Conservation (phyloP, 164 flowering plant species). For the Liriodendron chinense region DNA sequence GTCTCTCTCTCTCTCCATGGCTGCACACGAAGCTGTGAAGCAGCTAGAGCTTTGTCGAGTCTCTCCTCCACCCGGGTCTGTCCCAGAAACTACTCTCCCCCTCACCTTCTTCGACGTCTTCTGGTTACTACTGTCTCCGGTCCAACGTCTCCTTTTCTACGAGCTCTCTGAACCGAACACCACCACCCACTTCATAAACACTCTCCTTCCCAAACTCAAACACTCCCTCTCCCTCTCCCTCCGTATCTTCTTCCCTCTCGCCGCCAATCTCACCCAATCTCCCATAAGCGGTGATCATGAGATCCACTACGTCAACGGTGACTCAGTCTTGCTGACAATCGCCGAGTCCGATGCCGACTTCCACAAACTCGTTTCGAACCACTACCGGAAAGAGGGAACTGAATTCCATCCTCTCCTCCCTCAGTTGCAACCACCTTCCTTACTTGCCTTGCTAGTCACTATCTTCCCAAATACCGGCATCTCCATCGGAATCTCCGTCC, state of each 20-base stretch:
- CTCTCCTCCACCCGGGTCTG: conserved; percentile 17
- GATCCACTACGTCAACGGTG: conserved; percentile 25
- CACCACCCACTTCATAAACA: background rate
- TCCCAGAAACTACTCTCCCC: background rate
- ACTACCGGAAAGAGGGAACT: background rate
- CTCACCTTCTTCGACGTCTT: conserved; percentile 16
- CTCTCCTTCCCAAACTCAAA: conserved; percentile 25
- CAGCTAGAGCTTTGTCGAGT: background rate
- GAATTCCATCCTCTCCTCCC: conserved; percentile 7
- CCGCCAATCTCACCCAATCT: conserved; percentile 28
- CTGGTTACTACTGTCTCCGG: background rate
- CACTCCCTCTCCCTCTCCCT: conserved; percentile 40
- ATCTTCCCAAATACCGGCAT: conserved; percentile 16
- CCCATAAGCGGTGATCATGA: conserved; percentile 17
- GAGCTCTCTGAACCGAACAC: background rate
- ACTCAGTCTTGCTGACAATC: conserved; percentile 22
- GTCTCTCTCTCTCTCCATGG: background rate
- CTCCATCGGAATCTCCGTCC: conserved; percentile 7
- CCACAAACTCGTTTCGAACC: background rate
- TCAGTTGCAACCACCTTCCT: background rate
- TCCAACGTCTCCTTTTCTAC: conserved; percentile 4
- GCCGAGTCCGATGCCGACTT: conserved; percentile 29
- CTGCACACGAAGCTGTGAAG: background rate
- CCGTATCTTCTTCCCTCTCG: conserved; percentile 14
- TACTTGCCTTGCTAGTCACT: conserved; percentile 15